These are phyloP conservation scores for Amoebophrya sp. DNA, from an alignment of 169 alveolate genomes.

Conservation along the genomic window DNA sequence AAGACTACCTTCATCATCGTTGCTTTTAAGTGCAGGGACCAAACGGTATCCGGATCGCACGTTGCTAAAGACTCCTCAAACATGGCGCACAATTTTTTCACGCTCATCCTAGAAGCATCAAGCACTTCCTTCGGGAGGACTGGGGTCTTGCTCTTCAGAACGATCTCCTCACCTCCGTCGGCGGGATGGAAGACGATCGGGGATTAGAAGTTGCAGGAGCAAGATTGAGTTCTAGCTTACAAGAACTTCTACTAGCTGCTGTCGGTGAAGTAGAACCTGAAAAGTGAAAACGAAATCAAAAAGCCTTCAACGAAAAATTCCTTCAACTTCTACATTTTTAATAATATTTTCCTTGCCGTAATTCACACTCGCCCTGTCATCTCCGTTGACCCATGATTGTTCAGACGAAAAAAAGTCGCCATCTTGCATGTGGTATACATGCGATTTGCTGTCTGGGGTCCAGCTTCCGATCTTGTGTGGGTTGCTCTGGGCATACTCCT, in stretches of 20 bases:
- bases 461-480: slow-evolving; percentile 49
- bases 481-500: slow-evolving; percentile 43
- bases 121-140: slow-evolving; percentile 27
- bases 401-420: slow-evolving; percentile 44
- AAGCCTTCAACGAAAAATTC: no score
- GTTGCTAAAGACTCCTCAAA: not conserved
- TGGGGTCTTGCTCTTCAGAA: slow-evolving; percentile 40
- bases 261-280: no score
- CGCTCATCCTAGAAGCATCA: not conserved
- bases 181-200: no score
- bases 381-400: slow-evolving; percentile 21
- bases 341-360: no score
- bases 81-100: not conserved
- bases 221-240: no score
- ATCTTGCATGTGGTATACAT: slow-evolving; percentile 37
- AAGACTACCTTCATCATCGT: slow-evolving; percentile 39
- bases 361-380: no score
- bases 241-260: no score
- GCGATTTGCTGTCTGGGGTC: slow-evolving; percentile 29
- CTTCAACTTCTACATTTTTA: no score
- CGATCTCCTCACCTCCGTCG: slow-evolving; percentile 27
- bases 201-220: no score
- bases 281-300: no score
- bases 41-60: slow-evolving; percentile 24
- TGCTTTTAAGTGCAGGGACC: slow-evolving; percentile 40